phyloP scores from a whole-genome alignment of 1,284 basidiomycete genomes.

The Sanguinoderma infundibulare region DNA sequence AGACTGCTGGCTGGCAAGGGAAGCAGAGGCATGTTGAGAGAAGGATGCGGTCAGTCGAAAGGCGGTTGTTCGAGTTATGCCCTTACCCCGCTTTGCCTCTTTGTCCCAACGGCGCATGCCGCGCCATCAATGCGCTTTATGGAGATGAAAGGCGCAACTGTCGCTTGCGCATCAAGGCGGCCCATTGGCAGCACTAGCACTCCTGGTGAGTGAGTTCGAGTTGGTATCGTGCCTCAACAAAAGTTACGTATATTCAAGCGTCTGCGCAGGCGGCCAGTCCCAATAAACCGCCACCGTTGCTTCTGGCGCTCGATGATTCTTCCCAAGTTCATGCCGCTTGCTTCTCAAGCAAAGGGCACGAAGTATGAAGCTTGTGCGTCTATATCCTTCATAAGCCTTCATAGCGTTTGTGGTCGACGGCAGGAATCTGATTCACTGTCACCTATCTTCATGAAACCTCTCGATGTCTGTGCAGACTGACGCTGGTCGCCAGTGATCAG shows the following conservation, averaged over 20 bases:
- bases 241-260: not conserved
- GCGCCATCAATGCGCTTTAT: not conserved
- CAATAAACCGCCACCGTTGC: not conserved
- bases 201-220: not conserved
- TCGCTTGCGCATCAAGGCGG: not conserved
- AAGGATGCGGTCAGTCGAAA: not conserved
- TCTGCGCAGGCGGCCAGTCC: not conserved
- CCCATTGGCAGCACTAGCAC: not conserved
- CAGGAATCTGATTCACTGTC: constrained; percentile 3
- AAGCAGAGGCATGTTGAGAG: constrained; percentile 6
- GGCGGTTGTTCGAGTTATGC: not conserved
- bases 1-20: constrained; percentile 3
- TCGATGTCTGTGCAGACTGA: not conserved
- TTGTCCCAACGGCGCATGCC: not conserved
- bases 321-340: not conserved
- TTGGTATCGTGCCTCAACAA: not conserved
- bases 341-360: not conserved
- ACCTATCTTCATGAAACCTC: constrained; percentile 4
- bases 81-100: not conserved
- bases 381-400: not conserved
- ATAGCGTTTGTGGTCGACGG: not conserved
- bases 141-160: not conserved
- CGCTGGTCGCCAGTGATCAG: constrained; percentile 22
- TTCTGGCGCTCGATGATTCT: not conserved
- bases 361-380: not conserved